Conservation (phyloP, 1,284 basidiomycete species). For the Trichosporon faecale region DNA sequence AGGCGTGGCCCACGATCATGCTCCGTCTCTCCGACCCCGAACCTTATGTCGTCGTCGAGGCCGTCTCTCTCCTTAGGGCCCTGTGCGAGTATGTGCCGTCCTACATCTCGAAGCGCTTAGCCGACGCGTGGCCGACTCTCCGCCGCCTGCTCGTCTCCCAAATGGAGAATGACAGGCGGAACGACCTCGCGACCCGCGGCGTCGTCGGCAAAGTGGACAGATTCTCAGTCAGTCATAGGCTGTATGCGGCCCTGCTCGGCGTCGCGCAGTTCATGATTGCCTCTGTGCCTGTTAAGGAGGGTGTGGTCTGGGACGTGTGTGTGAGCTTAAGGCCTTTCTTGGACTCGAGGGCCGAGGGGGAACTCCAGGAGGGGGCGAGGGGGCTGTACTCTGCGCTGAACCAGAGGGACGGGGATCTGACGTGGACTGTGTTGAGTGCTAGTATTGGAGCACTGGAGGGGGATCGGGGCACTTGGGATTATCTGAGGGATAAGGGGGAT, state of each 20-base stretch:
- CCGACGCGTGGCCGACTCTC: conserved; percentile 86
- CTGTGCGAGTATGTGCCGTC: conserved; percentile 67
- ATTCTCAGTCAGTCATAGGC: conserved; percentile 63
- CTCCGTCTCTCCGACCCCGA: conserved; percentile 71
- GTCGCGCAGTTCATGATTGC: conserved; percentile 66
- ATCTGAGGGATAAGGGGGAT: conserved; percentile 33
- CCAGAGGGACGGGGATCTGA: conserved; percentile 67
- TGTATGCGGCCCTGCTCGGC: conserved; percentile 67
- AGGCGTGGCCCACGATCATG: conserved; percentile 82
- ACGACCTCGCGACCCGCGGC: conserved; percentile 61
- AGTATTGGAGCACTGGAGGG: conserved; percentile 47
- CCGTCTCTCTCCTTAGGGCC: conserved; percentile 66
- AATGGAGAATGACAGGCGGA: conserved; percentile 60
- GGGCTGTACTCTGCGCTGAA: conserved; percentile 64
- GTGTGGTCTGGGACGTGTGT: conserved; percentile 72
- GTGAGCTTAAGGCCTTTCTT: conserved; percentile 71
- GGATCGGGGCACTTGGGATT: conserved; percentile 32
- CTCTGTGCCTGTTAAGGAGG: conserved; percentile 66
- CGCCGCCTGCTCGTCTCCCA: conserved; percentile 61
- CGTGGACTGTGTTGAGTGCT: conserved; percentile 67
- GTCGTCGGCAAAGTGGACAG: conserved; percentile 45
- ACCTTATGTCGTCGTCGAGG: conserved; percentile 71
- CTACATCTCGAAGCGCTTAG: conserved; percentile 75
- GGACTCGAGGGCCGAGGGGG: conserved; percentile 62
- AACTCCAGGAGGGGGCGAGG: conserved; percentile 66